Percentiles rank a stretch among this genome's conserved stretches.
Evolutionary conservation across 2,329 filamentous ascomycete genomes (phyloP).

Genomic region (Scolecobasidium constrictum): DNA sequence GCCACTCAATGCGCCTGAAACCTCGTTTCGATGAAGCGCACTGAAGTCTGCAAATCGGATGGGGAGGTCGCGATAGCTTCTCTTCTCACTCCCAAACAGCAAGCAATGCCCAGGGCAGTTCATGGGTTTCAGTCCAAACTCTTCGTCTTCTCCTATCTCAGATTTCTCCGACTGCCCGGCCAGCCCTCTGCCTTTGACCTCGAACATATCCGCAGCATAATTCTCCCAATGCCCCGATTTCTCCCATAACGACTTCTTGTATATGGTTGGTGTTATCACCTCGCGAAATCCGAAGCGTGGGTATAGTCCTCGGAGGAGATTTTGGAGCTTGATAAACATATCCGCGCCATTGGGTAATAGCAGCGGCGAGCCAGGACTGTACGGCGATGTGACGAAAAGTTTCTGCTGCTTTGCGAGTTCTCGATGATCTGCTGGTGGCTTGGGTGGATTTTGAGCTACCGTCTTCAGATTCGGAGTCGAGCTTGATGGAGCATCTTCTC

Average conservation of each 20-base stretch:
- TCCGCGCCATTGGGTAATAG: conserved; percentile 73
- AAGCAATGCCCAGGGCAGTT: conserved; percentile 86
- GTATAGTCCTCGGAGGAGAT: conserved; percentile 76
- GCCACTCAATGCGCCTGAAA: conserved; percentile 70
- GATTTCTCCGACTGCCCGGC: conserved; percentile 30
- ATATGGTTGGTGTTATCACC: conserved; percentile 82
- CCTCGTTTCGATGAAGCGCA: conserved; percentile 75
- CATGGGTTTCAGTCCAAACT: conserved; percentile 84
- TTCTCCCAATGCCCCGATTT: conserved; percentile 81
- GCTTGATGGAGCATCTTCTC: background rate
- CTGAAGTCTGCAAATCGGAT: conserved; percentile 82
- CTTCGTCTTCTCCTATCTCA: conserved; percentile 49
- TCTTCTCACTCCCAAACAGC: conserved; percentile 62
- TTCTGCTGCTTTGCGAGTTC: conserved; percentile 47
- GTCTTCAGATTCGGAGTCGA: background rate
- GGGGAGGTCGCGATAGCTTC: conserved; percentile 71
- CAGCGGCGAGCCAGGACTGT: conserved; percentile 77
- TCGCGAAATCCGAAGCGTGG: conserved; percentile 77
- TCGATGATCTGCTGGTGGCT: conserved; percentile 38
- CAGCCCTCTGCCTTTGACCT: conserved; percentile 50
- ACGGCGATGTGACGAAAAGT: conserved; percentile 67
- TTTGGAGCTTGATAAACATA: conserved; percentile 73
- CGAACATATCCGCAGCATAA: conserved; percentile 88
- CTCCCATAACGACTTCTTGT: conserved; percentile 80
- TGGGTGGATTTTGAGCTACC: conserved; percentile 22